A percentile compares a stretch with the other conserved stretches of the same genome.
These are phyloP conservation scores for Lachancea cidri DNA, from an alignment of 805 yeast species.

Conservation along the genomic window DNA sequence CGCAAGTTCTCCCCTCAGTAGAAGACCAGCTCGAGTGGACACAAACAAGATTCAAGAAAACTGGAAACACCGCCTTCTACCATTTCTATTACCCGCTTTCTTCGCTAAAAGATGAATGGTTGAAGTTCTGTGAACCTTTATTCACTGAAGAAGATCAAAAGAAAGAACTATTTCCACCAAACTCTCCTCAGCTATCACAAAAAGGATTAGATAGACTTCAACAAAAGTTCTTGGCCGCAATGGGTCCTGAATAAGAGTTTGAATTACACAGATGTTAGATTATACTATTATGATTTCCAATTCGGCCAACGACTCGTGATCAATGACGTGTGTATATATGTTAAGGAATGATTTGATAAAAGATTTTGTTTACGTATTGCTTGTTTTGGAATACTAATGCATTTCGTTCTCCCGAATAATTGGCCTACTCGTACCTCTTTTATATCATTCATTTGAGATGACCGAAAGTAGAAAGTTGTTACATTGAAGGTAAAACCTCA, in stretches of 20 bases:
- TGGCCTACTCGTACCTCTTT: background rate
- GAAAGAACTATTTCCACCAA: slow-evolving; percentile 11
- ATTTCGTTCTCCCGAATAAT: background rate
- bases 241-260: background rate
- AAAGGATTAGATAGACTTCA: slow-evolving; percentile 11
- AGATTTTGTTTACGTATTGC: background rate
- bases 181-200: slow-evolving; percentile 10
- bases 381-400: background rate
- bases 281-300: too few relatives aligned
- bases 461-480: background rate
- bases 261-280: too few relatives aligned
- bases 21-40: slow-evolving; percentile 17
- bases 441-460: too few relatives aligned
- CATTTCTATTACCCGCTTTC: slow-evolving; percentile 18
- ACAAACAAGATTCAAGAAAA: slow-evolving; percentile 9
- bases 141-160: slow-evolving; percentile 6
- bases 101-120: slow-evolving; percentile 13
- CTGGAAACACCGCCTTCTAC: slow-evolving; percentile 17
- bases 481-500: background rate
- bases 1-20: slow-evolving; percentile 17
- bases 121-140: slow-evolving; percentile 10
- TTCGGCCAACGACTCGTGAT: too few relatives aligned
- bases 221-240: background rate
- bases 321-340: background rate
- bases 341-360: background rate